phyloP scores from a whole-genome alignment of 345 rosid species.

The Gossypium thurberi region DNA sequence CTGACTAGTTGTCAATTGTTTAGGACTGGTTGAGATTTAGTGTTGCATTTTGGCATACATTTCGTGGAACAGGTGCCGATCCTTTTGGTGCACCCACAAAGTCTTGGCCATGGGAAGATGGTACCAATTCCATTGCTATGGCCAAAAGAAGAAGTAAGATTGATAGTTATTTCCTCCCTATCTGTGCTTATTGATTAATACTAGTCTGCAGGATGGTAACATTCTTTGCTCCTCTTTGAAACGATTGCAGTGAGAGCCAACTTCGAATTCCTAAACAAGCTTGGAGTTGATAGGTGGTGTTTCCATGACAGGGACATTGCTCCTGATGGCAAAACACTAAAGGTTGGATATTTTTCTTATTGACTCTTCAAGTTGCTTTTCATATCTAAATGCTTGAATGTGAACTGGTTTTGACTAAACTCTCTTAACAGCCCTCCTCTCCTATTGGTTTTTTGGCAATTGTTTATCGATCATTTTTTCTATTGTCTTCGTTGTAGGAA shows the following conservation, averaged over 20 bases:
- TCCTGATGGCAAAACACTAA: constrained; percentile 68
- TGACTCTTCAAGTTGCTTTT: background rate
- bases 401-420: background rate
- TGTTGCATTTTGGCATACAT: constrained; percentile 98
- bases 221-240: background rate
- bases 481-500: constrained; percentile 41
- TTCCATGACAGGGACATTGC: constrained; percentile 98
- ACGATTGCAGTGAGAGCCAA: constrained; percentile 82
- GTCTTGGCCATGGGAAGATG: constrained; percentile 98
- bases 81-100: constrained; percentile 88
- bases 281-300: constrained; percentile 94
- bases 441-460: background rate
- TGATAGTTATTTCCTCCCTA: background rate
- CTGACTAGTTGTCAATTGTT: constrained; percentile 13
- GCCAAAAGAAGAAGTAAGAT: constrained; percentile 95
- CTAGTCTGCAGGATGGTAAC: background rate
- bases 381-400: background rate
- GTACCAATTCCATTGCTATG: constrained; percentile 82
- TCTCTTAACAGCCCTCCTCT: background rate
- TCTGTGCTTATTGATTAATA: background rate
- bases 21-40: constrained; percentile 98
- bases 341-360: constrained; percentile 37
- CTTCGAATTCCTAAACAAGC: constrained; percentile 86
- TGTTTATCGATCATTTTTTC: background rate
- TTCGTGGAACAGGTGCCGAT: constrained; percentile 85